A percentile compares a stretch with the other conserved stretches of the same genome.
Conservation (phyloP, 1,139 yeast species). For the Pichia terricola region DNA sequence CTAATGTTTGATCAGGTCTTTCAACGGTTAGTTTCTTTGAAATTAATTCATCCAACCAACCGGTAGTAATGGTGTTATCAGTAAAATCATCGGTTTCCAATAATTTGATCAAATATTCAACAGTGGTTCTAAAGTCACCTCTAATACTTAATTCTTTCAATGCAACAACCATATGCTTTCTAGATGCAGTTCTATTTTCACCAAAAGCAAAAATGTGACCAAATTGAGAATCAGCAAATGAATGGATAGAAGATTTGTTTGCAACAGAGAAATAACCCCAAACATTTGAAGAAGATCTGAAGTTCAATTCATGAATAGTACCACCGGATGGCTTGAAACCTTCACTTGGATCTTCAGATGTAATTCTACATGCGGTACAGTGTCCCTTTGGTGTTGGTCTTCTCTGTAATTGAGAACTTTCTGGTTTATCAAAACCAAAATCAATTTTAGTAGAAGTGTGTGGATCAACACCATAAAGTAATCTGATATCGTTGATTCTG, state of each 20-base stretch:
- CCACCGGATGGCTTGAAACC: slow-evolving; percentile 99
- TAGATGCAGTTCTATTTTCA: slow-evolving; percentile 93
- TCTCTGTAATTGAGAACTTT: slow-evolving; percentile 70
- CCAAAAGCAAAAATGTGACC: slow-evolving; percentile 99
- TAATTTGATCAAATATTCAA: slow-evolving; percentile 88
- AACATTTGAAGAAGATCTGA: slow-evolving; percentile 92
- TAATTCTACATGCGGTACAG: slow-evolving; percentile 97
- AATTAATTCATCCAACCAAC: slow-evolving; percentile 96
- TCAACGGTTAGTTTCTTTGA: slow-evolving; percentile 90
- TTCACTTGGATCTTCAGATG: slow-evolving; percentile 98
- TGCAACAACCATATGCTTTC: slow-evolving; percentile 98
- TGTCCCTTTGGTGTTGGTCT: slow-evolving; percentile 95
- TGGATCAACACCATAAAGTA: slow-evolving; percentile 92
- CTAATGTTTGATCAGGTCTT: slow-evolving; percentile 84
- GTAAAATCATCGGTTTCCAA: slow-evolving; percentile 95
- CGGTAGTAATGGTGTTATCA: slow-evolving; percentile 93
- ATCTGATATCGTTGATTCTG: slow-evolving; percentile 84
- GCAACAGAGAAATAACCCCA: slow-evolving; percentile 99
- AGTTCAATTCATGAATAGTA: slow-evolving; percentile 87
- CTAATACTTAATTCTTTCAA: slow-evolving; percentile 91
- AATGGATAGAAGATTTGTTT: slow-evolving; percentile 93
- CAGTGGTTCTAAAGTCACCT: slow-evolving; percentile 97
- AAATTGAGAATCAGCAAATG: slow-evolving; percentile 95
- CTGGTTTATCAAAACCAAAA: slow-evolving; percentile 73
- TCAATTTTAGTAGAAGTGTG: slow-evolving; percentile 85